Conservation (phyloP, 73 alveolate genomes). For the Uronychia setigera region DNA sequence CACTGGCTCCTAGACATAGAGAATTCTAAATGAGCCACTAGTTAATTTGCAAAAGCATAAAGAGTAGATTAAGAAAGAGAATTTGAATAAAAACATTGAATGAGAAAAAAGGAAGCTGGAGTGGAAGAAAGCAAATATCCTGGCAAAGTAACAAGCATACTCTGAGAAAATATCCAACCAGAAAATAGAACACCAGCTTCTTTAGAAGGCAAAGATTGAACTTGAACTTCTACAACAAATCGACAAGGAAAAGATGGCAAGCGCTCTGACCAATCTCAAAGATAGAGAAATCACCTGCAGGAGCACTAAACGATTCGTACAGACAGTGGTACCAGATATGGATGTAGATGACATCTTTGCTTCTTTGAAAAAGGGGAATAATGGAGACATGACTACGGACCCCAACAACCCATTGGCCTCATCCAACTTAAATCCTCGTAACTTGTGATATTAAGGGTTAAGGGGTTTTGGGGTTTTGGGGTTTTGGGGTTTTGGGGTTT, state of each 20-base stretch:
- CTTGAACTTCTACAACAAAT: not conserved
- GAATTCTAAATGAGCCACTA: too few species aligned
- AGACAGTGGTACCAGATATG: not conserved
- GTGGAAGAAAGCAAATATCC: constrained; percentile 36
- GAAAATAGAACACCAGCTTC: not conserved
- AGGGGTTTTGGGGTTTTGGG: too few species aligned
- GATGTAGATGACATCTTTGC: not conserved
- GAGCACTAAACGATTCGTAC: not conserved
- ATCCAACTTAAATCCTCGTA: too few species aligned
- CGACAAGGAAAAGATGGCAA: not conserved
- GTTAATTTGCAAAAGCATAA: not conserved
- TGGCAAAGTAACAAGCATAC: constrained; percentile 30
- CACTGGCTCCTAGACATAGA: too few species aligned
- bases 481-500: too few species aligned
- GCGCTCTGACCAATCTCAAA: not conserved
- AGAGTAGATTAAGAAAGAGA: constrained; percentile 4
- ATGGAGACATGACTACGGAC: too few species aligned
- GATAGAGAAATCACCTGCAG: not conserved
- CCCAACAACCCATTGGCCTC: too few species aligned
- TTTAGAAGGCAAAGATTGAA: not conserved
- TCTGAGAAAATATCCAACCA: constrained; percentile 11
- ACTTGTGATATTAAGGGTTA: too few species aligned
- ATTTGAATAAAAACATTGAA: constrained; percentile 13
- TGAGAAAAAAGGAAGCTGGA: constrained; percentile 21
- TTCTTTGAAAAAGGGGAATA: too few species aligned